Evolutionary conservation across 23 red algal species (phyloP), one percentile per base, ranked within the genome.

Genomic region (Gracilaria vermiculophylla): DNA sequence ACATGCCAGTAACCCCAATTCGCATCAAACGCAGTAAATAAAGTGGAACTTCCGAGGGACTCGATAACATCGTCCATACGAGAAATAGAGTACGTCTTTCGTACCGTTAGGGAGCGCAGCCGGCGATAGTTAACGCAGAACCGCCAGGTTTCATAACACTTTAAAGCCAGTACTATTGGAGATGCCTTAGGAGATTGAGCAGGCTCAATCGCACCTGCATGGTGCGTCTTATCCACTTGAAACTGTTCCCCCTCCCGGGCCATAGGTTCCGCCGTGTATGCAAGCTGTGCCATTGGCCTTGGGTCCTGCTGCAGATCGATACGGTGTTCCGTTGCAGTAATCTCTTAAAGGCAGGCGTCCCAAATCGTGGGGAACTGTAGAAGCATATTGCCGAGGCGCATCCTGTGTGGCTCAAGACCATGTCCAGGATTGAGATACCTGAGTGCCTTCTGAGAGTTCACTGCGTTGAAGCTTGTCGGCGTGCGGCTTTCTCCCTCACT

Each of bases 1-100:
- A 69, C 39, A 31, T 69, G 62, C 62, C 62, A 69, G 16, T 69
- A 32, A 3, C 62, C 62, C 62, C 34, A 69, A 27, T 69, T 69
- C 32, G 34, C 32, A 69, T 69, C 62, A 3, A 69, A 43, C 16
- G 62, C 33, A 16, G 7, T n/a, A 19, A 69, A 69, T 27, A 47
- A 69, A 19, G 4, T 3, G 3, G 8, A 27, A 19, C 2, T 69
- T 27, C 39, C 5, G 5, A 69, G 62, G 2, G 62, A 69, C 16
- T 69, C 62, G 10, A 69, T 69, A 43, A 20, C 23, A 19, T 69
- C 62, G n/a, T 69, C 62, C n/a, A n/a, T n/a, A n/a, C n/a, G n/a
- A n/a, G n/a, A n/a, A n/a, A n/a, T n/a, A n/a, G n/a, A n/a, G n/a
- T n/a, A n/a, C n/a, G n/a, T n/a, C n/a, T n/a, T n/a, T n/a, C n/a